Evolutionary conservation across 1,284 basidiomycete species (phyloP), one percentile per base, ranked within the genome.

Genomic region (Vanrija pseudolonga): DNA sequence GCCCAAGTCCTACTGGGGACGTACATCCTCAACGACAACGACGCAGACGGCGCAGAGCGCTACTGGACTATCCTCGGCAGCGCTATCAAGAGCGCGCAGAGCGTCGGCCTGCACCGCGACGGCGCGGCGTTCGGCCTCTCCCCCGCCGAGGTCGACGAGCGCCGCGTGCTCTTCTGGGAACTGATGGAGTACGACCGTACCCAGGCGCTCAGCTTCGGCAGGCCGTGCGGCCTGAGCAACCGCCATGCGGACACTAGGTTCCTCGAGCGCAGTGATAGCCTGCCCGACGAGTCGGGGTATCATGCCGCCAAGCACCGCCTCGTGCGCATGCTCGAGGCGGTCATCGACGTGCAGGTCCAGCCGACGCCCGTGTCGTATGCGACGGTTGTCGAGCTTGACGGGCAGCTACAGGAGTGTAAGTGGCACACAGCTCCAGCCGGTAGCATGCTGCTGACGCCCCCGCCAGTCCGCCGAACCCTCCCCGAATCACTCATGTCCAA

Each of bases 41-140:
- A 65, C 24, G 61, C 62, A 8, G 68, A 69, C 47, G 71, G 73
- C 12, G 9, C 63, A 4, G 72, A 74, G 55, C 59, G 62, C 1
- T 73, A 66, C 53, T 76, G 73, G 73, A 72, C 72, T 1, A 68
- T 74, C 20, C 61, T 74, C 2, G 73, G 73, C 9, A 63, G 62
- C 9, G 69, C 70, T 3, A 59, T 71, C 50, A 72, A 74, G 39
- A 56, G 68, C 9, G 69, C 70, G 4, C 64, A 67, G 24, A 63
- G 65, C 24, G 68, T 72, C n/a, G 73, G 73, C 0, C 52, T 76
- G 3, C 73, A 76, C 58, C 67, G 73, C 6, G 72, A 76, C 59
- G 73, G 71, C n/a, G 59, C 64, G 15, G 50, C 58, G 2, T 76
- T 72, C 37, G 71, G 69, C 3, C 56, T 76, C 19, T 68, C 69